Evolutionary conservation across 768 basidiomycete genomes (phyloP).

Genomic region (Auriscalpium microsporum): DNA sequence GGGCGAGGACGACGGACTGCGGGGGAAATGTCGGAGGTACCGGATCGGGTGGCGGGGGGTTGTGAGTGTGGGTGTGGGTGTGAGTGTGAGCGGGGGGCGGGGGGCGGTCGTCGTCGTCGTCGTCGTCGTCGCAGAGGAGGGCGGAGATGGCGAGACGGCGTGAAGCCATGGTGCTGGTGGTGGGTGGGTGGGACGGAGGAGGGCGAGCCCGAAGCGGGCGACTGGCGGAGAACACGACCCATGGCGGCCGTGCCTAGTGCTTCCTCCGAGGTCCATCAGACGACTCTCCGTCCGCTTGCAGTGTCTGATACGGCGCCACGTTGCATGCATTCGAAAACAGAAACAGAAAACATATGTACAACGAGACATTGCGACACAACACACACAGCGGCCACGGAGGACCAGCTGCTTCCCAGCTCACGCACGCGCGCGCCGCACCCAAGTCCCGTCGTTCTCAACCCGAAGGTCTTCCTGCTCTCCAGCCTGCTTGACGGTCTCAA

Average conservation of each 20-base stretch:
- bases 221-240: not conserved
- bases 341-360: constrained; percentile 48
- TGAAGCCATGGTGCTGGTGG: constrained; percentile 42
- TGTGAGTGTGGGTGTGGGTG: too few species aligned
- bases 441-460: constrained; percentile 62
- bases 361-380: constrained; percentile 83
- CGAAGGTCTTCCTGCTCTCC: constrained; percentile 45
- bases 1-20: not conserved
- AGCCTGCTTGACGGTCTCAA: constrained; percentile 79
- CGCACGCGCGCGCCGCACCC: constrained; percentile 66
- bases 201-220: not conserved
- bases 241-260: not conserved
- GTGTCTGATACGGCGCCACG: too few species aligned
- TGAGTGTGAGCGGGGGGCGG: not conserved
- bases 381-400: constrained; percentile 65
- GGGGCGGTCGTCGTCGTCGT: constrained; percentile 1
- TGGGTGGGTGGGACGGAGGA: constrained; percentile 1
- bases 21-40: constrained; percentile 3
- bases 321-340: constrained; percentile 5
- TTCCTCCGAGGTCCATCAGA: not conserved
- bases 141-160: constrained; percentile 71
- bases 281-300: not conserved
- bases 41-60: not conserved
- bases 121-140: constrained; percentile 52
- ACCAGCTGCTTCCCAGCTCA: constrained; percentile 33